Percentiles rank a stretch among this genome's conserved stretches.
Evolutionary conservation across 306 rosid species (phyloP).

Genomic region (Fragaria iinumae): DNA sequence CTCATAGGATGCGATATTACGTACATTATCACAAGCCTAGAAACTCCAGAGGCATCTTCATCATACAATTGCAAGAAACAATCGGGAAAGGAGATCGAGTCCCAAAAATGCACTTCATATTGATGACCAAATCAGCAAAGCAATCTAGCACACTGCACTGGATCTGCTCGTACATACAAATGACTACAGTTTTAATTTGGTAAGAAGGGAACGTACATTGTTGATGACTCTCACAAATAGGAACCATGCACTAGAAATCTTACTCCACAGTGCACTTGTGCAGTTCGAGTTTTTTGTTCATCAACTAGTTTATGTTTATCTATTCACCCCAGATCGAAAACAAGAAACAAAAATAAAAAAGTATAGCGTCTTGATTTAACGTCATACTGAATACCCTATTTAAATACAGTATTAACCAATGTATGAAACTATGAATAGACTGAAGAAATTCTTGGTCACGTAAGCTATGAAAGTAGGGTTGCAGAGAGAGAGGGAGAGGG

Average conservation of each 20-base stretch:
- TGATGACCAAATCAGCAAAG: neutral
- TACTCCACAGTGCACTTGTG: neutral
- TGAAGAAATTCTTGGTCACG: slow-evolving; percentile 4
- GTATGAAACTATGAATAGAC: neutral
- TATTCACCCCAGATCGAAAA: neutral
- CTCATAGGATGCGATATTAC: neutral
- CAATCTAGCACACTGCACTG: neutral
- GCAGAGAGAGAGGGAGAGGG: neutral
- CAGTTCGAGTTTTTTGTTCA: neutral
- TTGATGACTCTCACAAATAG: neutral
- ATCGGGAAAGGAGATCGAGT: neutral
- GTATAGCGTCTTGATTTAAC: neutral
- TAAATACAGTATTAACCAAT: neutral
- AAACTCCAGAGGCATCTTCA: neutral
- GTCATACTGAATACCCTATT: neutral
- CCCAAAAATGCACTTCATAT: neutral
- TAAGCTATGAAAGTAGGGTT: neutral
- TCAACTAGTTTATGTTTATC: neutral
- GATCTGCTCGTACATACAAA: neutral
- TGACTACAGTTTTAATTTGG: neutral
- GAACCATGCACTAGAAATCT: neutral
- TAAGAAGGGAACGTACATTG: neutral
- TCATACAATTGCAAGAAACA: neutral
- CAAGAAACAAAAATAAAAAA: neutral
- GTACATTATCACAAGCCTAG: neutral